Evolutionary conservation across 2,329 filamentous ascomycete genomes (phyloP).

Genomic region (Aureobasidium sp.): DNA sequence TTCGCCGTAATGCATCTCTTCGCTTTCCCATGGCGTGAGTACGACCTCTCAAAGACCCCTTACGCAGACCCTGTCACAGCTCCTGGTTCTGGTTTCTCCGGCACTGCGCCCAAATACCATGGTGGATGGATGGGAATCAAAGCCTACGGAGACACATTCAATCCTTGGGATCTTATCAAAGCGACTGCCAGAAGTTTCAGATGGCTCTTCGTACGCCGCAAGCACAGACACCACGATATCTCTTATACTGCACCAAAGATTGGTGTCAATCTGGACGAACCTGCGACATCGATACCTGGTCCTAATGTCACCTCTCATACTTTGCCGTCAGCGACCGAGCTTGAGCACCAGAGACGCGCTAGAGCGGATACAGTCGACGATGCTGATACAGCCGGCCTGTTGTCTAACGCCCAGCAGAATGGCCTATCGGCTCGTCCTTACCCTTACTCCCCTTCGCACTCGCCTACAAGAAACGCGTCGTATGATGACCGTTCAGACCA

Average conservation of each 20-base stretch:
- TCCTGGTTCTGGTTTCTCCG: conserved; percentile 18
- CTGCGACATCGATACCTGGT: conserved; percentile 3
- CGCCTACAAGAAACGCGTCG: neutral
- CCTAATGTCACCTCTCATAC: conserved; percentile 5
- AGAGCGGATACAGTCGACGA: conserved; percentile 8
- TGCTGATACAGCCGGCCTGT: conserved; percentile 1
- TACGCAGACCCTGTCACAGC: conserved; percentile 21
- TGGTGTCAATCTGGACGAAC: neutral
- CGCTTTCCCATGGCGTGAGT: conserved; percentile 71
- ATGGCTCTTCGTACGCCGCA: conserved; percentile 72
- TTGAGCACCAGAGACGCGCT: conserved; percentile 6
- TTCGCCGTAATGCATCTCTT: conserved; percentile 73
- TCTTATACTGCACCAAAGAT: conserved; percentile 25
- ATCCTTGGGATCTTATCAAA: conserved; percentile 76
- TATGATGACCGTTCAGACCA: neutral
- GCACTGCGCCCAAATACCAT: conserved; percentile 36
- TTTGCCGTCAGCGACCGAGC: conserved; percentile 4
- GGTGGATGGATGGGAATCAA: conserved; percentile 57
- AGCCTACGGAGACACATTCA: conserved; percentile 64
- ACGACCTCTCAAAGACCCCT: conserved; percentile 35
- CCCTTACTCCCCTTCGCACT: conserved; percentile 5
- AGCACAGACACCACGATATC: conserved; percentile 41
- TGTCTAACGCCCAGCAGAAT: conserved; percentile 5
- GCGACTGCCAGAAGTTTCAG: conserved; percentile 67
- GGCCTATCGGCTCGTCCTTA: neutral